Evolutionary conservation across 352 stramenopile genomes (phyloP).

Genomic region (Phytophthora sojae): DNA sequence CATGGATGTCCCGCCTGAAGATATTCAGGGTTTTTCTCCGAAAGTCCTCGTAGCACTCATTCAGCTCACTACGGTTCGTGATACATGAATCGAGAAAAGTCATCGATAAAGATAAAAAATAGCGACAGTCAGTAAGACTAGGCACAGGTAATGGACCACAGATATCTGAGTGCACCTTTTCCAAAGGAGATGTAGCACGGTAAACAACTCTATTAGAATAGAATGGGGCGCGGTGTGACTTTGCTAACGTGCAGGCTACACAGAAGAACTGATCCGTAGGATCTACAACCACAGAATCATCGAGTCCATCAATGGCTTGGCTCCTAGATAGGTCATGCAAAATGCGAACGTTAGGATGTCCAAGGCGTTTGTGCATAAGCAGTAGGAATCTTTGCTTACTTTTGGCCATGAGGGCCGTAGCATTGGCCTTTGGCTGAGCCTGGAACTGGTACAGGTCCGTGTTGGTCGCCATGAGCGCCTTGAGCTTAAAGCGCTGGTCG

Average conservation of each 20-base stretch:
- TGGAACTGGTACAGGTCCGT: conserved; percentile 20
- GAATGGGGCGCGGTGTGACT: conserved; percentile 27
- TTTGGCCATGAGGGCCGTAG: conserved; percentile 2
- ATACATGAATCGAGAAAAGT: conserved; percentile 32
- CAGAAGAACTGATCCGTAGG: conserved; percentile 16
- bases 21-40: conserved; percentile 8
- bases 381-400: conserved; percentile 10
- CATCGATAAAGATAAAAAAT: conserved; percentile 33
- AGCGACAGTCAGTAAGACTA: conserved; percentile 16
- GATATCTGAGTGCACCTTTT: conserved; percentile 21
- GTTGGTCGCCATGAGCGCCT: background rate
- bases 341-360: conserved; percentile 16
- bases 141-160: conserved; percentile 17
- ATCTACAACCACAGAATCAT: background rate
- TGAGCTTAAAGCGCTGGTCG: conserved; percentile 23
- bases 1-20: conserved; percentile 2
- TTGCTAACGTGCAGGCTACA: conserved; percentile 26
- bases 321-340: conserved; percentile 18
- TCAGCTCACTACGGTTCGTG: conserved; percentile 14
- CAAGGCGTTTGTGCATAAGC: conserved; percentile 18
- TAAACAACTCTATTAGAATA: conserved; percentile 31
- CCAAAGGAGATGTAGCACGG: conserved; percentile 21
- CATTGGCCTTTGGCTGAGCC: background rate
- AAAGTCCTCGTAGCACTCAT: conserved; percentile 23
- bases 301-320: conserved; percentile 7